Evolutionary conservation across 352 stramenopile species (phyloP).

Genomic region (Globisporangium emineosum): DNA sequence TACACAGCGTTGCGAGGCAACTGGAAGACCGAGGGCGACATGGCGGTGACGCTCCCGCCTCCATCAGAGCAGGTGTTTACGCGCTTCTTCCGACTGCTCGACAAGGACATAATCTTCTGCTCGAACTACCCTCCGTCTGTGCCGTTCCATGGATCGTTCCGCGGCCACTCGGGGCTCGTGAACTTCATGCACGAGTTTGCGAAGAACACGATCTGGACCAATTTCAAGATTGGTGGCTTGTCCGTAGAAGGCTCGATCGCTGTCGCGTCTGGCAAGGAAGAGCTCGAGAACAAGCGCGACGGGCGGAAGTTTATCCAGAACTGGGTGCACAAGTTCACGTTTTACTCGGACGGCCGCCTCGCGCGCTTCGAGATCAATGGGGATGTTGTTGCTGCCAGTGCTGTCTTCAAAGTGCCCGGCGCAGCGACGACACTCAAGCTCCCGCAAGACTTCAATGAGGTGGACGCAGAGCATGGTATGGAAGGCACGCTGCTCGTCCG

Average conservation of each 20-base stretch:
- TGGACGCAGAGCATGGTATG: constrained; percentile 74
- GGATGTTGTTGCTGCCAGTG: constrained; percentile 81
- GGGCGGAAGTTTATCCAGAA: constrained; percentile 86
- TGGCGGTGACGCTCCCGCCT: constrained; percentile 83
- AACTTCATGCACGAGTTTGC: constrained; percentile 81
- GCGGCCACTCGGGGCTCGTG: constrained; percentile 67
- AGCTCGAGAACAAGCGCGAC: constrained; percentile 84
- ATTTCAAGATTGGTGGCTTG: constrained; percentile 85
- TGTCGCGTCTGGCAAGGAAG: constrained; percentile 80
- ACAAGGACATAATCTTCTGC: constrained; percentile 86
- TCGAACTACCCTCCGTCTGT: constrained; percentile 87
- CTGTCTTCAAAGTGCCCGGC: constrained; percentile 84
- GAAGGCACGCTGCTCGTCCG: constrained; percentile 68
- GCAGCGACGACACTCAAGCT: constrained; percentile 82
- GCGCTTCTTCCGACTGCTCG: constrained; percentile 81
- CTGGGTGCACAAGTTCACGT: constrained; percentile 90
- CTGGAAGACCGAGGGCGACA: constrained; percentile 83
- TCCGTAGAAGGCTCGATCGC: constrained; percentile 82
- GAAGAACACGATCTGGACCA: constrained; percentile 75
- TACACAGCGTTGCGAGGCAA: constrained; percentile 78
- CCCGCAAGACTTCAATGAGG: constrained; percentile 87
- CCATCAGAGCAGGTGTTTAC: constrained; percentile 86
- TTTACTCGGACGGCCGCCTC: constrained; percentile 79
- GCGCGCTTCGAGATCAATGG: constrained; percentile 87
- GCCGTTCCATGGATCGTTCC: constrained; percentile 83